Percentiles rank a stretch among this genome's conserved stretches.
phyloP scores from a whole-genome alignment of 169 alveolate genomes.

The Eimeria zaria region DNA sequence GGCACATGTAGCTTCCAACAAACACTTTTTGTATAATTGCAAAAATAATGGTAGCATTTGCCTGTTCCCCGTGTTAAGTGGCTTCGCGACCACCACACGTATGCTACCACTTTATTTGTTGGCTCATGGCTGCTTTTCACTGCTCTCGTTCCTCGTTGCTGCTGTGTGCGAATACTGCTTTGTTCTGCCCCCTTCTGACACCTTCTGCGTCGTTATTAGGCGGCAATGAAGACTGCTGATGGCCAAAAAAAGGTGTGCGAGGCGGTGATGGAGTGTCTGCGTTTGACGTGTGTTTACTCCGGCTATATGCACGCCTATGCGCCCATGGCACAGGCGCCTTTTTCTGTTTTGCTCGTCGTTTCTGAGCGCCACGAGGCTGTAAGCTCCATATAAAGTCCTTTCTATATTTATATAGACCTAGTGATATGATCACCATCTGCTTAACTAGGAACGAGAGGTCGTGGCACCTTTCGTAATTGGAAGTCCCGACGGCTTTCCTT shows the following conservation, averaged over 20 bases:
- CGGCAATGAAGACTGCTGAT: conserved; percentile 53
- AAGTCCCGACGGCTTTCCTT: too few relatives aligned
- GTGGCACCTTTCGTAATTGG: neutral
- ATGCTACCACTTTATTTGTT: neutral
- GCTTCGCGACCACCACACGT: neutral
- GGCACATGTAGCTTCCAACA: neutral
- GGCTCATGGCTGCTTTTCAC: neutral
- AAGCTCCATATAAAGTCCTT: neutral
- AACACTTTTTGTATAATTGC: neutral
- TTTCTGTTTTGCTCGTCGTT: conserved; percentile 43
- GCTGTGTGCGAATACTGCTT: neutral
- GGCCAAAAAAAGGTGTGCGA: conserved; percentile 71
- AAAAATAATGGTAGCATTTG: neutral
- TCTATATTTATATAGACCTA: neutral
- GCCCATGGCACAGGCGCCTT: neutral
- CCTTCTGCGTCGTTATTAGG: neutral
- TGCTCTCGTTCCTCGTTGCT: neutral
- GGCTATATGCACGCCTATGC: conserved; percentile 51
- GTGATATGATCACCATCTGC: neutral
- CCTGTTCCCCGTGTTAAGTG: neutral
- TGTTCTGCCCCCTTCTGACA: neutral
- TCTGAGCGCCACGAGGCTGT: conserved; percentile 68
- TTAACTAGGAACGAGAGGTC: neutral
- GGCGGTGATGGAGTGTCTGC: conserved; percentile 76
- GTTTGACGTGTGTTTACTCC: conserved; percentile 41